Evolutionary conservation across 1,284 basidiomycete species (phyloP).

Genomic region (Apiotrichum akiyoshidainum): DNA sequence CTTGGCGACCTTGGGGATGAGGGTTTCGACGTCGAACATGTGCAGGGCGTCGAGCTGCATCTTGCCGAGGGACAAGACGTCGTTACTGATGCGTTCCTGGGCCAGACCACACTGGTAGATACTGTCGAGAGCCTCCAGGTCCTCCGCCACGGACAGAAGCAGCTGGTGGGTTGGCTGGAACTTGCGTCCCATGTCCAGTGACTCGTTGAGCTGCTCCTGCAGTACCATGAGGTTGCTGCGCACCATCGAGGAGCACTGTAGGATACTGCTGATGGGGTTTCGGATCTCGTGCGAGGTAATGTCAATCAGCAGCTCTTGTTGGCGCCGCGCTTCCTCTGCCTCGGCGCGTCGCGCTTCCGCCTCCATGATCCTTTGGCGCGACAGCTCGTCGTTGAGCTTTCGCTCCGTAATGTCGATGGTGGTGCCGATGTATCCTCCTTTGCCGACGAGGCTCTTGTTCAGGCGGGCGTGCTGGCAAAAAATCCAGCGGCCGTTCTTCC

Average conservation of each 20-base stretch:
- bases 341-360: slow-evolving; percentile 38
- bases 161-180: slow-evolving; percentile 21
- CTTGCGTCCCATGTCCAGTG: not conserved
- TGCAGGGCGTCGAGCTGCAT: slow-evolving; percentile 48
- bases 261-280: slow-evolving; percentile 15
- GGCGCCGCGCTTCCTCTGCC: slow-evolving; percentile 43
- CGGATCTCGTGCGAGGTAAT: slow-evolving; percentile 48
- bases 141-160: slow-evolving; percentile 38
- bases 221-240: slow-evolving; percentile 39
- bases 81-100: slow-evolving; percentile 52
- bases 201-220: slow-evolving; percentile 32
- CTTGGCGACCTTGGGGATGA: slow-evolving; percentile 41
- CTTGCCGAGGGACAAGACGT: slow-evolving; percentile 49
- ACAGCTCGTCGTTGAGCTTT: slow-evolving; percentile 39
- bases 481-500: no score
- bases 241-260: slow-evolving; percentile 42
- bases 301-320: slow-evolving; percentile 47
- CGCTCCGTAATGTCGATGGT: slow-evolving; percentile 40
- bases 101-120: slow-evolving; percentile 48
- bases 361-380: slow-evolving; percentile 35
- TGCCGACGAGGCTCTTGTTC: no score
- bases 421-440: slow-evolving; percentile 23
- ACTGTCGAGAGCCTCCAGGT: slow-evolving; percentile 39
- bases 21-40: slow-evolving; percentile 45
- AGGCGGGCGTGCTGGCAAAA: no score